Evolutionary conservation across 1,139 yeast genomes (phyloP).

Genomic region (Zygoascus meyerae): DNA sequence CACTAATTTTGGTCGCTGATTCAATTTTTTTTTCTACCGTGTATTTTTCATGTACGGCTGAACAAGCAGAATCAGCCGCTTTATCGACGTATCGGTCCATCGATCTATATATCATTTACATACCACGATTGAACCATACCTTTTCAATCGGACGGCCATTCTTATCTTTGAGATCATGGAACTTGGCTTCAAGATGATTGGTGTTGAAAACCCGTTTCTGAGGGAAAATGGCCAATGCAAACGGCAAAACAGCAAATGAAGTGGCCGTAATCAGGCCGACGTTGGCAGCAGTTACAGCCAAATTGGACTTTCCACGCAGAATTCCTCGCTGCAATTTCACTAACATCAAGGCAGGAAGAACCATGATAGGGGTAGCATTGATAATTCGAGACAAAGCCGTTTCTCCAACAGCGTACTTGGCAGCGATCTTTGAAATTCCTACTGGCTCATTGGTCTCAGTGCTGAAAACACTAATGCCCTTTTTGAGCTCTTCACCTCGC

Average conservation of each 20-base stretch:
- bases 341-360: conserved; percentile 78
- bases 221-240: conserved; percentile 94
- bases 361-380: conserved; percentile 97
- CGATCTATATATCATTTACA: conserved; percentile 42
- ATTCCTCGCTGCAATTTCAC: conserved; percentile 67
- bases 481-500: conserved; percentile 90
- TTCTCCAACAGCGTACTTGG: conserved; percentile 88
- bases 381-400: conserved; percentile 93
- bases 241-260: conserved; percentile 81
- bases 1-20: background rate
- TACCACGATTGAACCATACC: conserved; percentile 90
- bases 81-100: background rate
- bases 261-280: conserved; percentile 81
- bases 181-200: conserved; percentile 53
- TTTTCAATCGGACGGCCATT: conserved; percentile 53
- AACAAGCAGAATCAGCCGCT: background rate
- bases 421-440: conserved; percentile 83
- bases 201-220: conserved; percentile 66
- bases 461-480: conserved; percentile 78
- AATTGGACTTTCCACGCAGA: conserved; percentile 46
- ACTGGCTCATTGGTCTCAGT: conserved; percentile 44
- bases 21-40: background rate
- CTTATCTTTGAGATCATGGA: conserved; percentile 55
- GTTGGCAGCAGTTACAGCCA: conserved; percentile 63
- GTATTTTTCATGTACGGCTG: conserved; percentile 6